These are phyloP conservation scores for Chlorella ohadii DNA, from an alignment of 139 green algal genomes.

Conservation along the genomic window DNA sequence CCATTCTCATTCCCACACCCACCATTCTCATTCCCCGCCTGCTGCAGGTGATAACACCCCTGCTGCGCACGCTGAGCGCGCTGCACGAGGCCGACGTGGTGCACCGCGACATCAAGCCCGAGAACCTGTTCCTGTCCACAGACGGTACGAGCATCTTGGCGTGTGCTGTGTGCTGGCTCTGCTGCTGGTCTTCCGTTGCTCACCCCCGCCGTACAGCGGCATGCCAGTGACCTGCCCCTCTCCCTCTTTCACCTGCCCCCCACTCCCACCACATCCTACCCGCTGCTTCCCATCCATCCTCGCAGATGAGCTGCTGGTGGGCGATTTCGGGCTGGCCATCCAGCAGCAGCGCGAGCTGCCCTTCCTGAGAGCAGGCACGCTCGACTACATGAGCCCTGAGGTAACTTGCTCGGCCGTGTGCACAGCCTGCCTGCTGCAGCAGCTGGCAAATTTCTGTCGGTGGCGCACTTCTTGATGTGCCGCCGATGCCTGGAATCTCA, in stretches of 20 bases:
- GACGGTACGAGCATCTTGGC: constrained; percentile 16
- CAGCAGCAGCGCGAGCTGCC: constrained; percentile 71
- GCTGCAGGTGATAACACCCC: constrained; percentile 65
- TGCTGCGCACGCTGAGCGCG: constrained; percentile 76
- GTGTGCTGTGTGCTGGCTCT: too few species aligned
- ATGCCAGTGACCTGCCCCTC: too few species aligned
- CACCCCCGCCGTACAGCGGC: too few species aligned
- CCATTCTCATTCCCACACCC: too few species aligned
- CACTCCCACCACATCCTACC: background rate
- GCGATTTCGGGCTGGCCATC: constrained; percentile 87
- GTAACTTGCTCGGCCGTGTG: too few species aligned
- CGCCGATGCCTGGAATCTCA: too few species aligned
- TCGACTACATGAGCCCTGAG: constrained; percentile 86
- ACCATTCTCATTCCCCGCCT: background rate
- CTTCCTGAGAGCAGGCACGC: constrained; percentile 77
- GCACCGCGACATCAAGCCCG: constrained; percentile 83
- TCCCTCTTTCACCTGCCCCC: background rate
- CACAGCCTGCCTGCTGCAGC: too few species aligned
- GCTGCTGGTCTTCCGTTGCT: background rate
- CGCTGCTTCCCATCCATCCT: too few species aligned
- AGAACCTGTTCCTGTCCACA: constrained; percentile 88
- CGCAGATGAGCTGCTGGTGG: constrained; percentile 63
- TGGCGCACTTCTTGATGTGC: too few species aligned
- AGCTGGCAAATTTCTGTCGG: too few species aligned
- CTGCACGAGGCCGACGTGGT: constrained; percentile 71